A percentile compares a stretch with the other conserved stretches of the same genome.
phyloP scores from a whole-genome alignment of 164 flowering plant genomes.

The Vitis amurensis region DNA sequence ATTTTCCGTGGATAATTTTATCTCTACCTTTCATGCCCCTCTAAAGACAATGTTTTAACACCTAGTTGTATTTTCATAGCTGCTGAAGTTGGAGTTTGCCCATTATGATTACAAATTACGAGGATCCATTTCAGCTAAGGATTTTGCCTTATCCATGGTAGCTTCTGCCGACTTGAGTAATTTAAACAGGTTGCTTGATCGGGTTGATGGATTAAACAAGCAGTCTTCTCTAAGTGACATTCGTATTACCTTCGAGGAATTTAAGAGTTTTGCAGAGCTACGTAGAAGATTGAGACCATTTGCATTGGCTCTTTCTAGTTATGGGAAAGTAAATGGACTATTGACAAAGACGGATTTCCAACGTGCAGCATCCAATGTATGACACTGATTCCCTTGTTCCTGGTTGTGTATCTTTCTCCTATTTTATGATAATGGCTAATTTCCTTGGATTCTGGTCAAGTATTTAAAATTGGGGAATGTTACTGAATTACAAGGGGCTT shows the following conservation, averaged over 20 bases:
- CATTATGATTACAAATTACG: slow-evolving; percentile 78
- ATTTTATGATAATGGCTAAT: not conserved
- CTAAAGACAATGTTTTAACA: not conserved
- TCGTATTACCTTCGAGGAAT: slow-evolving; percentile 74
- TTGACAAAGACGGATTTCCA: slow-evolving; percentile 72
- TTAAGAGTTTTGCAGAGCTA: slow-evolving; percentile 74
- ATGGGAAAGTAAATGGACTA: slow-evolving; percentile 70
- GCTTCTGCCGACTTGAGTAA: slow-evolving; percentile 90
- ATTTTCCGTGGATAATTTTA: not conserved
- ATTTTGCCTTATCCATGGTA: slow-evolving; percentile 92
- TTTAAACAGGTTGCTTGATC: slow-evolving; percentile 59
- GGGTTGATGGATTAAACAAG: slow-evolving; percentile 57
- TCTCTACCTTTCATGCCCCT: not conserved
- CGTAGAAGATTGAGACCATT: slow-evolving; percentile 64
- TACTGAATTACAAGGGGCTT: not conserved
- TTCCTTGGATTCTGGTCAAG: not conserved
- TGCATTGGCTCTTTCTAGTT: slow-evolving; percentile 79
- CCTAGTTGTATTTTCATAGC: slow-evolving; percentile 39
- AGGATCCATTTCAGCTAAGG: slow-evolving; percentile 81
- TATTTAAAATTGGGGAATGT: not conserved
- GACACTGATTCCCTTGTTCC: not conserved
- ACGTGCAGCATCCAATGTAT: slow-evolving; percentile 85
- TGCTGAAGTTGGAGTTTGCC: slow-evolving; percentile 74
- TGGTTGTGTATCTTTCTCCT: not conserved
- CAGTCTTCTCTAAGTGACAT: slow-evolving; percentile 46